These are phyloP conservation scores for Penicillium corylophilum DNA, from an alignment of 2,329 filamentous ascomycete species.

Conservation along the genomic window DNA sequence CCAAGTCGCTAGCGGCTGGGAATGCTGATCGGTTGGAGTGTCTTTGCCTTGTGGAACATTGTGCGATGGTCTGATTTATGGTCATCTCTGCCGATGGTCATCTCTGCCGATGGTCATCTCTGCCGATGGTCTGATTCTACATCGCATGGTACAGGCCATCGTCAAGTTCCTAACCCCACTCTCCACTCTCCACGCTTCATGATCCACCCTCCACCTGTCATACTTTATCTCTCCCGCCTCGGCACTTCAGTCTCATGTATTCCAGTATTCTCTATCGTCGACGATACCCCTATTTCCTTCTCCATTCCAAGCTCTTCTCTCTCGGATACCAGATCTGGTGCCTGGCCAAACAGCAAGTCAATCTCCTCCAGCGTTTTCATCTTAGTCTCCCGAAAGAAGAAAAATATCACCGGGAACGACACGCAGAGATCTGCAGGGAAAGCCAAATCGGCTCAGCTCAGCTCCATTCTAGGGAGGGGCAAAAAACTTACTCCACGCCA, in stretches of 20 bases:
- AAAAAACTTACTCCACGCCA: slow-evolving; percentile 46
- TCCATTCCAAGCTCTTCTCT: not conserved
- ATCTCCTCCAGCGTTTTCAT: slow-evolving; percentile 58
- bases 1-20: slow-evolving; percentile 12
- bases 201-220: not conserved
- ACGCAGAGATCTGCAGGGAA: slow-evolving; percentile 31
- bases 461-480: not conserved
- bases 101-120: too few relatives aligned
- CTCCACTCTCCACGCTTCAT: not conserved
- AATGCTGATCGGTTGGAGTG: slow-evolving; percentile 24
- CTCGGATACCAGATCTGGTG: not conserved
- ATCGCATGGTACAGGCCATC: not conserved
- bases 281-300: slow-evolving; percentile 11
- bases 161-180: not conserved
- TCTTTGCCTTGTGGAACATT: not conserved
- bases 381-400: slow-evolving; percentile 57
- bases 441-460: slow-evolving; percentile 1
- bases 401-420: slow-evolving; percentile 48
- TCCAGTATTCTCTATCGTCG: slow-evolving; percentile 14
- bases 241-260: not conserved
- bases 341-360: slow-evolving; percentile 53
- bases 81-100: not conserved
- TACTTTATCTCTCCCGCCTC: not conserved
- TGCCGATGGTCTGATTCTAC: not conserved
- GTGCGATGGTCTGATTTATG: not conserved